A percentile compares a stretch with the other conserved stretches of the same genome.
These are phyloP conservation scores for Moricandia moricandioides DNA, from an alignment of 345 rosid genomes.

Conservation along the genomic window DNA sequence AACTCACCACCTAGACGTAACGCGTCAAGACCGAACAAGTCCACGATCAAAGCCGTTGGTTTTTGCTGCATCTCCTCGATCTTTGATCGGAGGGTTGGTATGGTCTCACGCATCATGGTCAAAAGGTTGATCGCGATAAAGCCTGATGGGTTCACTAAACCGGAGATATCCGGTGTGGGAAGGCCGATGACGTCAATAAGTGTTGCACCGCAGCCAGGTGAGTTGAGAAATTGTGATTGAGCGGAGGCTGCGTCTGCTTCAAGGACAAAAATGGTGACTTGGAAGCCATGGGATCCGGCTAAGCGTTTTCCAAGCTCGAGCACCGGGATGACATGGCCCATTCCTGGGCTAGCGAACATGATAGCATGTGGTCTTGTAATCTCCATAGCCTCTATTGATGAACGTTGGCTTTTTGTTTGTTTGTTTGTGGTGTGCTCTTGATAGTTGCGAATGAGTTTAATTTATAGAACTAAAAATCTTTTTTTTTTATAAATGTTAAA, in stretches of 20 bases:
- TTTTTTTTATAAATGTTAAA: no score
- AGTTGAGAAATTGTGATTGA: slow-evolving; percentile 35
- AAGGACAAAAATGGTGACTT: slow-evolving; percentile 29
- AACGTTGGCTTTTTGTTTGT: not conserved
- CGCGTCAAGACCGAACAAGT: slow-evolving; percentile 49
- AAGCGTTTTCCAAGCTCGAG: slow-evolving; percentile 38
- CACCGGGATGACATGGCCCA: slow-evolving; percentile 36
- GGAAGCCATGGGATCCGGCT: slow-evolving; percentile 27
- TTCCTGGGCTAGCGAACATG: slow-evolving; percentile 35
- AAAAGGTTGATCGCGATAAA: slow-evolving; percentile 27
- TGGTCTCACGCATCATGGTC: slow-evolving; percentile 41
- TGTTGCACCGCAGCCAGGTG: slow-evolving; percentile 5
- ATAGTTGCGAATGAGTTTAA: not conserved
- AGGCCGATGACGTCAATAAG: slow-evolving; percentile 38
- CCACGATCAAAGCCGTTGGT: slow-evolving; percentile 48
- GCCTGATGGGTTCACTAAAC: slow-evolving; percentile 30
- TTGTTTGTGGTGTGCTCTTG: not conserved
- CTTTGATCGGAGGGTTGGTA: slow-evolving; percentile 41
- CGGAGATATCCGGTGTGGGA: slow-evolving; percentile 44
- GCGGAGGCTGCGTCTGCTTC: slow-evolving; percentile 37
- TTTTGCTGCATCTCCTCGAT: slow-evolving; percentile 36
- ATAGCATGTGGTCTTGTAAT: slow-evolving; percentile 24
- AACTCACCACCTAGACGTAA: slow-evolving; percentile 47
- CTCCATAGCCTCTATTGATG: slow-evolving; percentile 13
- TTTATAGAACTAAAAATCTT: slow-evolving; percentile 1